These are phyloP conservation scores for Verticillium nonalfalfae DNA, from an alignment of 2,329 filamentous ascomycete species.

Conservation along the genomic window DNA sequence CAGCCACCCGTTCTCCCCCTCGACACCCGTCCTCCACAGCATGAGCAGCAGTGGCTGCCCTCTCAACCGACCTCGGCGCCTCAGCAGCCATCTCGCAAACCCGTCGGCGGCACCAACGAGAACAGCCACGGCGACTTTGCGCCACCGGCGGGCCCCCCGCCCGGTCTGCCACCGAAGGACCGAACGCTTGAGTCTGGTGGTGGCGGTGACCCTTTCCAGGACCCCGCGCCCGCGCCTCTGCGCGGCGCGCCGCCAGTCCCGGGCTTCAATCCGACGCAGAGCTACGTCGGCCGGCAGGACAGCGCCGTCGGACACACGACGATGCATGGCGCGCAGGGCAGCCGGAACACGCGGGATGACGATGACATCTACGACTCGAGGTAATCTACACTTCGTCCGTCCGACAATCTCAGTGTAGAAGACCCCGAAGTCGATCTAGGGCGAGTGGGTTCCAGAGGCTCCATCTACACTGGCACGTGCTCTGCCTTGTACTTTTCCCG, in stretches of 20 bases:
- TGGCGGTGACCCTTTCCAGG: constrained; percentile 17
- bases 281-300: constrained; percentile 30
- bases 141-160: constrained; percentile 9
- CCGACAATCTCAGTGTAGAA: neutral
- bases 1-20: constrained; percentile 20
- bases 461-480: no score
- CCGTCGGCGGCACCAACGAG: constrained; percentile 16
- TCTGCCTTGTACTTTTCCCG: no score
- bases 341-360: constrained; percentile 10
- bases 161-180: constrained; percentile 25
- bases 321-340: constrained; percentile 24
- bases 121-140: constrained; percentile 15
- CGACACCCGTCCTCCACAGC: constrained; percentile 15
- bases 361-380: constrained; percentile 21
- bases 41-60: constrained; percentile 12
- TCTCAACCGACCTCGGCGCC: constrained; percentile 10
- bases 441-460: no score
- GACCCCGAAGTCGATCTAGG: no score
- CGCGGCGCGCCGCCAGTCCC: constrained; percentile 15
- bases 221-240: constrained; percentile 15
- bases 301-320: constrained; percentile 32
- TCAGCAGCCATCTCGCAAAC: constrained; percentile 4
- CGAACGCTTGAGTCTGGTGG: constrained; percentile 5
- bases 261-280: constrained; percentile 23
- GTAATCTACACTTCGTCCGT: neutral